Evolutionary conservation across 805 yeast genomes (phyloP).

Genomic region (Wickerhamiella kazuoi): DNA sequence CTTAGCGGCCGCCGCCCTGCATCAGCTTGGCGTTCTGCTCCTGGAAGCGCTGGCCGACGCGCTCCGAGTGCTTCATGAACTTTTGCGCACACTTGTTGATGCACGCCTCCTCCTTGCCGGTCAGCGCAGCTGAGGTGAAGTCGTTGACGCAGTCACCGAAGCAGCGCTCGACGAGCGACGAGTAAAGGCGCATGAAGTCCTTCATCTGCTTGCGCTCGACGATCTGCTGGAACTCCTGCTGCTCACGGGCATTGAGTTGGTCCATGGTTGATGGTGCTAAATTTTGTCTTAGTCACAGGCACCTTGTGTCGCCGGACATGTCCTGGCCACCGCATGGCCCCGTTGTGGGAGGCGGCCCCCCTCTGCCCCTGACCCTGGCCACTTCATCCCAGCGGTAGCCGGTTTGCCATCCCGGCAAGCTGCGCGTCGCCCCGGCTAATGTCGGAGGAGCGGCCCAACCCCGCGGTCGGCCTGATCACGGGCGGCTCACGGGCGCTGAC

Average conservation of each 20-base stretch:
- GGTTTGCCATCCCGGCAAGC: too few relatives aligned
- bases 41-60: conserved; percentile 97
- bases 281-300: background rate
- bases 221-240: conserved; percentile 86
- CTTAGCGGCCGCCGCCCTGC: conserved; percentile 9
- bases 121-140: conserved; percentile 79
- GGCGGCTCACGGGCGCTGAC: conserved; percentile 76
- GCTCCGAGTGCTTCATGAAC: conserved; percentile 93
- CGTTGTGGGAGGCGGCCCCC: too few relatives aligned
- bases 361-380: too few relatives aligned
- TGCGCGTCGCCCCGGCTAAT: too few relatives aligned
- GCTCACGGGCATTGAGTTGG: conserved; percentile 85
- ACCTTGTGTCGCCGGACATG: too few relatives aligned
- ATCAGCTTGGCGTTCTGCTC: conserved; percentile 50
- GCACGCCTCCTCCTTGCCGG: conserved; percentile 72
- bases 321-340: too few relatives aligned
- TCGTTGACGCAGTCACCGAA: conserved; percentile 96
- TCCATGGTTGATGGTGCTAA: conserved; percentile 39
- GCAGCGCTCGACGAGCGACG: conserved; percentile 90
- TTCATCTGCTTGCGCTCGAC: conserved; percentile 97
- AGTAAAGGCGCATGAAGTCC: conserved; percentile 94
- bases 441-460: conserved; percentile 7
- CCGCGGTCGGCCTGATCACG: conserved; percentile 55
- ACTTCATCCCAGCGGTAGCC: too few relatives aligned
- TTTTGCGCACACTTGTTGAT: conserved; percentile 87